Conservation (phyloP, 2,329 filamentous ascomycete genomes). For the Thelonectria blattea region DNA sequence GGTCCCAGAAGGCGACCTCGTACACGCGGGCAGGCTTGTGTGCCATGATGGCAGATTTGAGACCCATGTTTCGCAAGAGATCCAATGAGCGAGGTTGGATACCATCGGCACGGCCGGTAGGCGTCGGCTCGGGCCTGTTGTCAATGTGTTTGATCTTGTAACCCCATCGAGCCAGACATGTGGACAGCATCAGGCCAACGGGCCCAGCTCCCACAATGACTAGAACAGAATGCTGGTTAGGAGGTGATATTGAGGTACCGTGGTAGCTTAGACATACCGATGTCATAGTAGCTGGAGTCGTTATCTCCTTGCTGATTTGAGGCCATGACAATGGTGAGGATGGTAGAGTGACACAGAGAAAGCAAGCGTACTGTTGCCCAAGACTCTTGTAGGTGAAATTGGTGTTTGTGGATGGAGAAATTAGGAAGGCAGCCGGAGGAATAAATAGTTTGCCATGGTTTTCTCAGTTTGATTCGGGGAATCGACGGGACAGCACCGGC, state of each 20-base stretch:
- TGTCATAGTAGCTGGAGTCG: slow-evolving; percentile 49
- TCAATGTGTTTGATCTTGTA: slow-evolving; percentile 96
- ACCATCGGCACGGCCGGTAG: slow-evolving; percentile 86
- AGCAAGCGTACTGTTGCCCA: slow-evolving; percentile 5
- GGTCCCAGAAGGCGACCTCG: slow-evolving; percentile 77
- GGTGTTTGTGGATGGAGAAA: neutral
- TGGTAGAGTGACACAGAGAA: slow-evolving; percentile 9
- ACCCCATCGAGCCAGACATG: slow-evolving; percentile 88
- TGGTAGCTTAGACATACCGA: slow-evolving; percentile 43
- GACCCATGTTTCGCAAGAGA: slow-evolving; percentile 84
- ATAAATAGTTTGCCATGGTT: slow-evolving; percentile 11
- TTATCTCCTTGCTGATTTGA: slow-evolving; percentile 22
- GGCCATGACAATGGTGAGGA: slow-evolving; percentile 23
- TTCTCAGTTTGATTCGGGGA: slow-evolving; percentile 5
- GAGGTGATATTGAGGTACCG: neutral
- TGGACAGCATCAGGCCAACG: slow-evolving; percentile 85
- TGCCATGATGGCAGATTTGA: slow-evolving; percentile 88
- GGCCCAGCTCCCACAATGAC: slow-evolving; percentile 91
- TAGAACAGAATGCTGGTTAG: slow-evolving; percentile 41
- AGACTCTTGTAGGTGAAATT: neutral
- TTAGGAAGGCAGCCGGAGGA: neutral
- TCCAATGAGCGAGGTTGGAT: slow-evolving; percentile 91
- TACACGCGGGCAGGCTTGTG: slow-evolving; percentile 86
- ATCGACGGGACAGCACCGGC: slow-evolving; percentile 3
- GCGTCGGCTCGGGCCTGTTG: slow-evolving; percentile 83